Percentiles rank a stretch among this genome's conserved stretches.
Evolutionary conservation across 768 basidiomycete genomes (phyloP).

Genomic region (Leucosporidium scottii): DNA sequence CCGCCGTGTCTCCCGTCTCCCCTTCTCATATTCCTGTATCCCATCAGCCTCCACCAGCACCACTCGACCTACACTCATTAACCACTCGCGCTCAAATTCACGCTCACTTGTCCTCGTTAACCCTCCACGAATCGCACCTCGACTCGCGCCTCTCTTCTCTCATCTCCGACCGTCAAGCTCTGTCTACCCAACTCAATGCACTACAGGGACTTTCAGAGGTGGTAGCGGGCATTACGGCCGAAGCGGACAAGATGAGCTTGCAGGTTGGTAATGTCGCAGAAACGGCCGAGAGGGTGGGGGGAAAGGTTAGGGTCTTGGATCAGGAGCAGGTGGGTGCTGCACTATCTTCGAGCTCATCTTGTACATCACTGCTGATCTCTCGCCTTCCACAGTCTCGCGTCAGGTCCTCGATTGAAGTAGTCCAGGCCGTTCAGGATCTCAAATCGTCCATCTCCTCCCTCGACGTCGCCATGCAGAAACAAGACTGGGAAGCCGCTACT

Average conservation of each 20-base stretch:
- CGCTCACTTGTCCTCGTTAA: slow-evolving; percentile 5
- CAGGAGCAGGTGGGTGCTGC: slow-evolving; percentile 70
- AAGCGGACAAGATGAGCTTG: slow-evolving; percentile 14
- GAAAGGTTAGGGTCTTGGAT: slow-evolving; percentile 77
- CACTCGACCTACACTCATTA: slow-evolving; percentile 9
- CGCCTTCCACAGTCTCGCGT: slow-evolving; percentile 45
- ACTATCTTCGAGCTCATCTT: not conserved
- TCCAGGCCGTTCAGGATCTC: slow-evolving; percentile 88
- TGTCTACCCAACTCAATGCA: slow-evolving; percentile 10
- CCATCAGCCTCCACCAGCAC: not conserved
- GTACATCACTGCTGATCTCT: not conserved
- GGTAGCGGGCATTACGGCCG: slow-evolving; percentile 18
- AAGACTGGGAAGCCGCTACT: slow-evolving; percentile 94
- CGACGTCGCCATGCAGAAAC: slow-evolving; percentile 58
- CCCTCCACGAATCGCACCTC: slow-evolving; percentile 14
- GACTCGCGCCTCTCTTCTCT: slow-evolving; percentile 12
- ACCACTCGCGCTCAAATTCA: slow-evolving; percentile 18
- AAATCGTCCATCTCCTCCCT: slow-evolving; percentile 65
- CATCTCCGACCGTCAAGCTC: slow-evolving; percentile 12
- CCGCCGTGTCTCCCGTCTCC: too few relatives aligned
- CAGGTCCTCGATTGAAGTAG: slow-evolving; percentile 79
- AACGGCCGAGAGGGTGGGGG: slow-evolving; percentile 83
- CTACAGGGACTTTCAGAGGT: slow-evolving; percentile 14
- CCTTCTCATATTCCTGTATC: too few relatives aligned
- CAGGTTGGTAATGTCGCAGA: slow-evolving; percentile 18